Percentiles rank a stretch among this genome's conserved stretches.
Conservation (phyloP, 2,329 filamentous ascomycete species). For the Geosmithia morbida region DNA sequence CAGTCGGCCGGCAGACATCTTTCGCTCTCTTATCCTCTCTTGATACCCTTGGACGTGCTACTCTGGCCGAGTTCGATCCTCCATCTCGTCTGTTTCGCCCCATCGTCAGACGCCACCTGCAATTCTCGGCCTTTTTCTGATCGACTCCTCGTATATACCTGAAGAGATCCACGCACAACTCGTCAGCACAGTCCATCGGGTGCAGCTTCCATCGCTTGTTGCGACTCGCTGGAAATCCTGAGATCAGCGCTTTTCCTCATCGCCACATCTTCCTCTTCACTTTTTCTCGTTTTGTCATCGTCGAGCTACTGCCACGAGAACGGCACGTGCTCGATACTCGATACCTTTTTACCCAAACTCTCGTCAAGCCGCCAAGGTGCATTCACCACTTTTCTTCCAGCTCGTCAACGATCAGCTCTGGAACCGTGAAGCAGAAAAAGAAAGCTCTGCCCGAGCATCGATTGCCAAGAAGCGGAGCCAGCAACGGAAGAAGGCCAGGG, state of each 20-base stretch:
- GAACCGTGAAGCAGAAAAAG: slow-evolving; percentile 10
- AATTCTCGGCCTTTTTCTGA: neutral
- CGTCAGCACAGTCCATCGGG: neutral
- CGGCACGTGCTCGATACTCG: neutral
- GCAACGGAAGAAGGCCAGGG: slow-evolving; percentile 16
- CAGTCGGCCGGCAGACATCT: slow-evolving; percentile 17
- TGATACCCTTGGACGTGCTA: neutral
- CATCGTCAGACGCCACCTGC: neutral
- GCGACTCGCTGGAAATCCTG: neutral
- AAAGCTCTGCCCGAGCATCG: slow-evolving; percentile 8
- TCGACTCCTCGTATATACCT: neutral
- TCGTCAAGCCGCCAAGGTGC: slow-evolving; percentile 42
- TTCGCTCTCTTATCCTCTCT: slow-evolving; percentile 1
- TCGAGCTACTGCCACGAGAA: neutral
- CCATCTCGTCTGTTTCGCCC: no score
- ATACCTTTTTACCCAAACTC: slow-evolving; percentile 1
- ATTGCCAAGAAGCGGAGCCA: slow-evolving; percentile 17
- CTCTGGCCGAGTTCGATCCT: neutral
- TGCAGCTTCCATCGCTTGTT: no score
- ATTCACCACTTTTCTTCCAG: slow-evolving; percentile 57
- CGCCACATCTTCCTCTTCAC: neutral
- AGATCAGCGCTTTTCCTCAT: neutral
- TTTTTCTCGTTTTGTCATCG: neutral
- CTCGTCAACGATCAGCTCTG: slow-evolving; percentile 29
- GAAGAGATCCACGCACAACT: neutral